These are phyloP conservation scores for Colletotrichum sp. DNA, from an alignment of 2,329 filamentous ascomycete genomes.

Conservation along the genomic window DNA sequence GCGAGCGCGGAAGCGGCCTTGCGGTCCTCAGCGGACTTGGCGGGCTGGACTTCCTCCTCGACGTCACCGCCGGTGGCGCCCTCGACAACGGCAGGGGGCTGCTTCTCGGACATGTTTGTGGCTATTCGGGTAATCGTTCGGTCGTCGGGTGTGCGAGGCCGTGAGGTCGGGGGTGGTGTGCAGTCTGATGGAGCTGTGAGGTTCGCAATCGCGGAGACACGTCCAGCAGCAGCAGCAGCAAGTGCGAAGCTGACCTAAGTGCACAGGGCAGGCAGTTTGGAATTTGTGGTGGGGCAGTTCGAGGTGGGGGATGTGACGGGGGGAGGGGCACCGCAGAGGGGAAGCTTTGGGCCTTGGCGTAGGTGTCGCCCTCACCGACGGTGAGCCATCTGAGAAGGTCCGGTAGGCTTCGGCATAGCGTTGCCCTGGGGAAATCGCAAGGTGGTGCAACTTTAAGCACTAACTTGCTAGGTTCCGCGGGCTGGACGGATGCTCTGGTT, in stretches of 20 bases:
- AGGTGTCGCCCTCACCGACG: neutral
- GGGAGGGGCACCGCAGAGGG: neutral
- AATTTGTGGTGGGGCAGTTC: conserved; percentile 11
- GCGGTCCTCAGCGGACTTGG: conserved; percentile 76
- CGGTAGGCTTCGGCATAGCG: conserved; percentile 17
- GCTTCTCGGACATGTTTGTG: conserved; percentile 62
- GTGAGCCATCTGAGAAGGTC: conserved; percentile 6
- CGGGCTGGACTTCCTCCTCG: conserved; percentile 59
- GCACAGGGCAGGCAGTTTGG: neutral
- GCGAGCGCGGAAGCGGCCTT: conserved; percentile 78
- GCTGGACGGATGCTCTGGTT: conserved; percentile 11
- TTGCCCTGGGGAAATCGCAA: neutral
- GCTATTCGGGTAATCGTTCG: neutral
- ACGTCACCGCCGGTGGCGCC: conserved; percentile 64
- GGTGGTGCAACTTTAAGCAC: neutral
- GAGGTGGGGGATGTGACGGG: conserved; percentile 8
- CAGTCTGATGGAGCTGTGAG: neutral
- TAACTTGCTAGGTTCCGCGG: neutral
- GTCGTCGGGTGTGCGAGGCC: neutral
- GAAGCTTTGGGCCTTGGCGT: neutral
- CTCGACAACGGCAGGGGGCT: conserved; percentile 63
- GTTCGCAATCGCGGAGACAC: neutral
- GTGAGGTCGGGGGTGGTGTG: neutral
- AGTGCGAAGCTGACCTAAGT: neutral
- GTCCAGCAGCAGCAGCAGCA: neutral